Evolutionary conservation across 805 yeast species (phyloP), one percentile per base, ranked within the genome.

Genomic region (Saccharomycodes ludwigii): DNA sequence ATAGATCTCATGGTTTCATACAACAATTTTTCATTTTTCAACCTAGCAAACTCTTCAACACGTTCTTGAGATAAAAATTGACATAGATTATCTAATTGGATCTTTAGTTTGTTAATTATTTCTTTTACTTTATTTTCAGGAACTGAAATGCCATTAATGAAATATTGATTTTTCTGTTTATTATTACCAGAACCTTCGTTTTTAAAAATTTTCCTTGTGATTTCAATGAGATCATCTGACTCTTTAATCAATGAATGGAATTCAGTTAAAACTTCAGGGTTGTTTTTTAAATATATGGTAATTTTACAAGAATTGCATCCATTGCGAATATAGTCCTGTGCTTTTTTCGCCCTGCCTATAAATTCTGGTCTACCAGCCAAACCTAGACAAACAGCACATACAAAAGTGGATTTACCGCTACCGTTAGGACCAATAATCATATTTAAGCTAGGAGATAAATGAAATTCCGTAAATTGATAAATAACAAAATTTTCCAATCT

Each of bases 361-460:
- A 73, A 59, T 24, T 71, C 81, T 15, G 81, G 67, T 46, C 69
- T 73, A 1, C 96, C 97, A 2, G 78, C 88, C 12, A 91, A 58
- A 0, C 95, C 94, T 21, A 91, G 61, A 48, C 94, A 88, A 1
- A 88, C 71, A 0, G 95, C 97, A 38, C 95, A 82, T 4, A 91
- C 86, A 45, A 91, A 71, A 0, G 97, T 84, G 23, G 91, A 76
- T 47, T 91, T 91, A 5, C 98, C 98, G 0, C 94, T 72, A 21
- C 99, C 99, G 51, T 91, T 91, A 9, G 96, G 96, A 0, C 96
- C 98, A 32, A 91, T 78, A 36, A 91, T 80, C 76, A 91, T 73
- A 49, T 91, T 91, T 48, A 91, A 63, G 2, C 76, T 64, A 0
- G 96, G 95, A 0, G 88, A 79, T 35, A 88, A 66, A 24, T 65